These are phyloP conservation scores for Panicum virgatum DNA, from an alignment of 202 grass and related monocot genomes.

Conservation along the genomic window DNA sequence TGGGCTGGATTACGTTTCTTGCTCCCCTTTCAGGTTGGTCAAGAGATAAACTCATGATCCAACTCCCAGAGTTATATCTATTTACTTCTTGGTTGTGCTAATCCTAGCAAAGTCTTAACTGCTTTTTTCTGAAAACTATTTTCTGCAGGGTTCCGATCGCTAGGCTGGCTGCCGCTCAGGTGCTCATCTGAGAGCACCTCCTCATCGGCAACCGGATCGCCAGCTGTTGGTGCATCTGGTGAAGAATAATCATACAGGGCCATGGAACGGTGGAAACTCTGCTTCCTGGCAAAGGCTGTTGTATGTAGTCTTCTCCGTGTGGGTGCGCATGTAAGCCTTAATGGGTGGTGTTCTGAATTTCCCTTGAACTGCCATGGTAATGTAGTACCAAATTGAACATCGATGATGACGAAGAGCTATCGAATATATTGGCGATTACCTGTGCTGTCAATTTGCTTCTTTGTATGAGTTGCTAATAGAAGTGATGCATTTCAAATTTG, in stretches of 20 bases:
- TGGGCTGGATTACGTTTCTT: conserved; percentile 95
- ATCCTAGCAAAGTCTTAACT: conserved; percentile 1
- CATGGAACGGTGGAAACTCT: conserved; percentile 40
- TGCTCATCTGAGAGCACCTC: conserved; percentile 45
- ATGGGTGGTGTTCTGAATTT: conserved; percentile 23
- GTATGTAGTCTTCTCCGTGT: conserved; percentile 28
- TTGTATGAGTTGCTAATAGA: not conserved
- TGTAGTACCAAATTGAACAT: conserved; percentile 29
- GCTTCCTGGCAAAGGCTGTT: conserved; percentile 27
- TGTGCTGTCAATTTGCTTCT: not conserved
- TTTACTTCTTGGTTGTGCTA: not conserved
- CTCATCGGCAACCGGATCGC: conserved; percentile 24
- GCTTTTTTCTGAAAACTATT: conserved; percentile 15
- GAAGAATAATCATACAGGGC: conserved; percentile 37
- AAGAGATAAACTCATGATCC: not conserved
- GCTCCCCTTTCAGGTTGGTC: conserved; percentile 92
- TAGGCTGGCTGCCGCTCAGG: conserved; percentile 88
- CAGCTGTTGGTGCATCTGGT: conserved; percentile 49
- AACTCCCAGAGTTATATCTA: not conserved
- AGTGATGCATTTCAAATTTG: not conserved
- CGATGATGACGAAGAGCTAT: conserved; percentile 45
- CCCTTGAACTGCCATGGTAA: conserved; percentile 39
- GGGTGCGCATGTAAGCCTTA: conserved; percentile 30
- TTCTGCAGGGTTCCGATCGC: conserved; percentile 84
- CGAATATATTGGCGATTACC: conserved; percentile 22